Percentiles rank a stretch among this genome's conserved stretches.
These are phyloP conservation scores for Dictyostelium purpureum DNA, from an alignment of 78 protist species.

Conservation along the genomic window DNA sequence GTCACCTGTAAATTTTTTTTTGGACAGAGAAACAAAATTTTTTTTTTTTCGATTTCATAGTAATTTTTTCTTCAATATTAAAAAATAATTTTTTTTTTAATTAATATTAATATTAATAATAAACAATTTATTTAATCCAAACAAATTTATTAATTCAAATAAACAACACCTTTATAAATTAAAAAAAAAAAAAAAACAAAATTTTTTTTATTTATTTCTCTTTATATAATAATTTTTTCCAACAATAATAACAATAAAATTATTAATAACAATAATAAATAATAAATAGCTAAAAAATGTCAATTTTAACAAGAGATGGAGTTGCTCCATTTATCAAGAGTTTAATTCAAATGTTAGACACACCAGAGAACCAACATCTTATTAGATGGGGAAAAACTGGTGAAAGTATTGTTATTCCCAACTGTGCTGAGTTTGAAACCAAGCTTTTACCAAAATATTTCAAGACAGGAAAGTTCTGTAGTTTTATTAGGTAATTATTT, in stretches of 20 bases:
- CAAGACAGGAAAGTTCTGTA: slow-evolving; percentile 76
- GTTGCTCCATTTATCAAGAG: slow-evolving; percentile 78
- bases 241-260: background rate
- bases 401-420: slow-evolving; percentile 60
- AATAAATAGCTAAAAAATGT: background rate
- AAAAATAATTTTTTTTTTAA: too few relatives aligned
- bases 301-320: slow-evolving; percentile 71
- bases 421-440: slow-evolving; percentile 74
- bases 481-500: slow-evolving; percentile 70
- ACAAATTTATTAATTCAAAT: too few relatives aligned
- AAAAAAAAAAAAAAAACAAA: too few relatives aligned
- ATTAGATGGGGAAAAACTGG: slow-evolving; percentile 68
- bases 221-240: too few relatives aligned
- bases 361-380: slow-evolving; percentile 54
- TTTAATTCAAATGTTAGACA: slow-evolving; percentile 59
- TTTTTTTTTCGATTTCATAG: too few relatives aligned
- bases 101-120: too few relatives aligned
- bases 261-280: background rate
- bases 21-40: too few relatives aligned
- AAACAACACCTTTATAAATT: too few relatives aligned
- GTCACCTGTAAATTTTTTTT: too few relatives aligned
- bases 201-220: too few relatives aligned
- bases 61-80: too few relatives aligned
- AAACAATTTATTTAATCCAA: too few relatives aligned
- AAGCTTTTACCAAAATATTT: slow-evolving; percentile 70